Base-by-base conservation (phyloP, 805 yeast species). In the Candida ipomoeae region DNA sequence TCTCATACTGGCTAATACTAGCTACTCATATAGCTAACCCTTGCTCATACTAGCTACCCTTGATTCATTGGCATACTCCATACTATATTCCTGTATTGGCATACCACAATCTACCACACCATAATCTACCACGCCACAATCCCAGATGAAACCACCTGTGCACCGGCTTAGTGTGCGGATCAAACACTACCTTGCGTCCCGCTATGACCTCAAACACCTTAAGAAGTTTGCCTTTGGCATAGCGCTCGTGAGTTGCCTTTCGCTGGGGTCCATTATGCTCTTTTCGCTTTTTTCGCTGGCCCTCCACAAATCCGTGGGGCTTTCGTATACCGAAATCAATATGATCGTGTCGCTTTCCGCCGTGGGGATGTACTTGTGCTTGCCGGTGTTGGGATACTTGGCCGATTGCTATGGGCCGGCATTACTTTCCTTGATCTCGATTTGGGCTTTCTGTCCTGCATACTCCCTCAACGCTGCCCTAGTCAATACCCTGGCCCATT, bases 401-500 rank as follows among this genome's bases (percentile, higher is more conserved):
- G 90, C 94, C 2, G 97, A 90, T 63, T 73, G 83, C n/a, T 87
- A 85, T 61, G 96, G 96, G 0, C 90, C 96, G 1, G 86, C 86
- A 10, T 62, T 85, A 14, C 65, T 90, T 40, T 83, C 91, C 4
- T 57, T 84, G 26, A 58, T 87, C 17, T 79, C 91, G 3, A 67
- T 84, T 40, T 50, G 80, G 46, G 70, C 84, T 26, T 85, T 85
- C 58, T 73, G 82, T 5, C 90, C 94, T 0, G 84, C 89, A 17
- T 90, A 90, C 66, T 62, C 77, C 31, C 53, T 76, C 31, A 72
- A 71, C 50, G 59, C 62, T 40, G 48, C 53, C 20, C 40, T 69
- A 23, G 64, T 68, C 17, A 39, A 38, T 42, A 44, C 49, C 20
- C 45, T 48, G 54, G 51, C 34, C 37, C 10, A 34, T n/a, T n/a